A percentile compares a stretch with the other conserved stretches of the same genome.
These are phyloP conservation scores for Blastomyces emzantsi DNA, from an alignment of 2,329 filamentous ascomycete species.

Conservation along the genomic window DNA sequence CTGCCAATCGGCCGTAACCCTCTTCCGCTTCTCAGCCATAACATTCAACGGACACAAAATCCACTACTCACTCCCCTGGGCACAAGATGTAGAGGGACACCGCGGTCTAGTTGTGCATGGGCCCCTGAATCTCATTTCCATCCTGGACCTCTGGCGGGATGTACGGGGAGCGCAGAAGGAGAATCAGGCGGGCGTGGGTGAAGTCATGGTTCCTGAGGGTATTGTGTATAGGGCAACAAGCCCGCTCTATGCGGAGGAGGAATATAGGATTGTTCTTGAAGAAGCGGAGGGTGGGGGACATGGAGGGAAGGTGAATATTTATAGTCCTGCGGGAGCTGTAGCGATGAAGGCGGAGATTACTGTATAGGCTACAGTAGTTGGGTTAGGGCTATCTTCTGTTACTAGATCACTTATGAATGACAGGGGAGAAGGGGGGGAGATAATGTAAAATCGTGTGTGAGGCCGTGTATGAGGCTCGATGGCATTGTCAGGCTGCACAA, in stretches of 20 bases:
- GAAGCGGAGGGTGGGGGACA: conserved; percentile 23
- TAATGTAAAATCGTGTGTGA: too few relatives aligned
- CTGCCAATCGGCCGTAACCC: conserved; percentile 31
- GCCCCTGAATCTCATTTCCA: conserved; percentile 36
- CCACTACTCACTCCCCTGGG: conserved; percentile 38
- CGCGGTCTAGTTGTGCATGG: conserved; percentile 37
- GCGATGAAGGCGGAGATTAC: conserved; percentile 34
- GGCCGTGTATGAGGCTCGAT: too few relatives aligned
- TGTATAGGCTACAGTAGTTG: not conserved
- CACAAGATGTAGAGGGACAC: conserved; percentile 37
- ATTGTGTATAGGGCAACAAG: conserved; percentile 43
- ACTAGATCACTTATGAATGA: not conserved
- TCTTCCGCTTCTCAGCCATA: conserved; percentile 38
- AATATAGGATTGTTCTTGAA: conserved; percentile 38
- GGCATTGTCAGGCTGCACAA: too few relatives aligned
- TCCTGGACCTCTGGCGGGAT: conserved; percentile 39
- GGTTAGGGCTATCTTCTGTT: not conserved
- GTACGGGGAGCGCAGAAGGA: conserved; percentile 17
- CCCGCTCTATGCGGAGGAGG: conserved; percentile 43
- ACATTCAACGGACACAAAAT: conserved; percentile 40
- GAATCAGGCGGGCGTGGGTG: conserved; percentile 16
- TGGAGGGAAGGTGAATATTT: conserved; percentile 27
- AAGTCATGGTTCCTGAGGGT: conserved; percentile 31
- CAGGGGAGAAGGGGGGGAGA: not conserved
- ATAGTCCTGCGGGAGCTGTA: conserved; percentile 24